Base-by-base conservation (phyloP, 331 rosid species). In the Arachis monticola region DNA sequence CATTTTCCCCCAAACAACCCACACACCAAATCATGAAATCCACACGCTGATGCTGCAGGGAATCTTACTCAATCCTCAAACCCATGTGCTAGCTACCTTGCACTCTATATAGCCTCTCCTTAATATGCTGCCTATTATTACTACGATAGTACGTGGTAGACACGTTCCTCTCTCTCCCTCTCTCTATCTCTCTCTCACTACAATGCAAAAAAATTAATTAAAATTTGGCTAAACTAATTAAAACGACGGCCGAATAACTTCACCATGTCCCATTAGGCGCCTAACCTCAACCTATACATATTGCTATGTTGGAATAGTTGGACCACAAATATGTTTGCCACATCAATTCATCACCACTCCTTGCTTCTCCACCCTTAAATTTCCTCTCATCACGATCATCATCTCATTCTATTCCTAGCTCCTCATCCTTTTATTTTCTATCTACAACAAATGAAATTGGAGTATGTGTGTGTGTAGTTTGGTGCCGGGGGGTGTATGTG, bases 91-190 rank as follows among this genome's bases (percentile, higher is more conserved):
- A 32, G 2, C 38, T 3, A 32, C 4, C 38, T 3, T 32, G 62
- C 83, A 13, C 74, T 44, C 74, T 44, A 44, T 17, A 8, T 22
- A 22, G 30, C 44, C 47, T 35, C 53, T 79, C 60, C 75, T 70
- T 27, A 51, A 44, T 80, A 58, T 73, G 75, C 76, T 52, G 7
- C 68, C 40, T 68, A 80, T 32, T 32, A 3, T 32, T 32, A 32
- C 38, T 32, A 32, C 3, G 64, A 57, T 64, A 51, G 79, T 84
- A 77, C 79, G 79, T 65, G 83, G 77, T 85, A 45, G 70, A 70
- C 88, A 84, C 83, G 79, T 70, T 65, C 78, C 83, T 51, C 70
- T 68, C 38, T 32, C 38, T 32, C 38, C 4, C 63, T 30, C 72
- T 35, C 67, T 22, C 27, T 22, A 22, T 22, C 27, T 22, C 27